A percentile compares a stretch with the other conserved stretches of the same genome.
These are phyloP conservation scores for Rhizopogon vulgaris DNA, from an alignment of 768 basidiomycete species.

Conservation along the genomic window DNA sequence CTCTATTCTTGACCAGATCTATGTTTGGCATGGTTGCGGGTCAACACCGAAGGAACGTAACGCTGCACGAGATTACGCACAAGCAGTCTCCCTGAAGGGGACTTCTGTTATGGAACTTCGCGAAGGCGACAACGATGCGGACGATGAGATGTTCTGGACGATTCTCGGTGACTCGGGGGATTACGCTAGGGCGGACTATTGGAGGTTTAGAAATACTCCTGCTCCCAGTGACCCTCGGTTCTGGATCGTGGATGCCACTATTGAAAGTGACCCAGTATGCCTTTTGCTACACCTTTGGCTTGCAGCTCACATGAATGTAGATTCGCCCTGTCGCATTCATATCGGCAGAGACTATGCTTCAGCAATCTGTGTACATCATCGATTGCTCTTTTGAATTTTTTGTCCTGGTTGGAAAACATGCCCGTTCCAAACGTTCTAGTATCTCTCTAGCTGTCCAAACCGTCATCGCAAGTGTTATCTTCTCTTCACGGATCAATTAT, in stretches of 20 bases:
- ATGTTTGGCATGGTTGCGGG: slow-evolving; percentile 80
- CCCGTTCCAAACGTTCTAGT: slow-evolving; percentile 51
- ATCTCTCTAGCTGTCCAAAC: slow-evolving; percentile 57
- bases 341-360: slow-evolving; percentile 29
- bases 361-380: slow-evolving; percentile 53
- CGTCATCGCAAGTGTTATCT: slow-evolving; percentile 40
- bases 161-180: slow-evolving; percentile 62
- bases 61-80: slow-evolving; percentile 59
- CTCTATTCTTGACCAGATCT: slow-evolving; percentile 61
- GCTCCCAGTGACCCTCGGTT: slow-evolving; percentile 40
- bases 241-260: slow-evolving; percentile 49
- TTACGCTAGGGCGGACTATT: slow-evolving; percentile 77
- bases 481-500: background rate
- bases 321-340: slow-evolving; percentile 40
- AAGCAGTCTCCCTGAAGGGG: slow-evolving; percentile 33
- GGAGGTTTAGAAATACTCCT: slow-evolving; percentile 61
- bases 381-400: slow-evolving; percentile 81
- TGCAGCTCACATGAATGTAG: slow-evolving; percentile 28
- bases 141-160: slow-evolving; percentile 85
- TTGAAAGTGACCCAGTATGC: slow-evolving; percentile 36
- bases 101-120: slow-evolving; percentile 45
- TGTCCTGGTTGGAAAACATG: slow-evolving; percentile 61
- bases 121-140: slow-evolving; percentile 56
- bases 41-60: slow-evolving; percentile 51
- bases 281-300: background rate